phyloP scores from a whole-genome alignment of 768 basidiomycete species.

The Porphyrellus cyaneotinctus region DNA sequence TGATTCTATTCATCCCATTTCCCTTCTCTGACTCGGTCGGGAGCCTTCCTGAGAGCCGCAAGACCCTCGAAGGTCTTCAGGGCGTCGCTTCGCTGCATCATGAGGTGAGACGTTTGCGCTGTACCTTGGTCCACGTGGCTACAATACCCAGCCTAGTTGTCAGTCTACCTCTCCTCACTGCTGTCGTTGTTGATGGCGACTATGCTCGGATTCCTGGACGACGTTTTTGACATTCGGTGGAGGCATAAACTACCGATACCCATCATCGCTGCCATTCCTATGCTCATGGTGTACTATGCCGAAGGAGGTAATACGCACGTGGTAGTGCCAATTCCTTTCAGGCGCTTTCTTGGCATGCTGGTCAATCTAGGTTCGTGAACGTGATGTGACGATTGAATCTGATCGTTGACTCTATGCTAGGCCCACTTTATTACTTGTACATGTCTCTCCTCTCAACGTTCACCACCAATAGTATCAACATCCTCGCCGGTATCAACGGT shows the following conservation, averaged over 20 bases:
- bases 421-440: conserved; percentile 93
- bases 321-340: conserved; percentile 83
- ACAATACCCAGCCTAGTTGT: conserved; percentile 47
- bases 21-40: conserved; percentile 77
- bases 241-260: conserved; percentile 97
- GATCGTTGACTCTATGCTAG: conserved; percentile 39
- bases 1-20: conserved; percentile 94
- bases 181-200: conserved; percentile 92
- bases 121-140: background rate
- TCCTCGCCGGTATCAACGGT: conserved; percentile 96
- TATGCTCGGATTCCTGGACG: conserved; percentile 92
- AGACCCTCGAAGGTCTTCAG: conserved; percentile 42
- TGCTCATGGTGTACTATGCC: conserved; percentile 95
- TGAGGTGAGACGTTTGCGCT: conserved; percentile 50
- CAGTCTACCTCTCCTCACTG: conserved; percentile 89
- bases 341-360: conserved; percentile 67
- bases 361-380: conserved; percentile 89
- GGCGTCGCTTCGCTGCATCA: conserved; percentile 63
- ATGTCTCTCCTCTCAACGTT: conserved; percentile 96
- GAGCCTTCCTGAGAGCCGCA: conserved; percentile 40
- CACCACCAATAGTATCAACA: conserved; percentile 97
- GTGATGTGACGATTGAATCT: background rate
- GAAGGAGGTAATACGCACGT: conserved; percentile 92
- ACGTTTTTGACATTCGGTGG: conserved; percentile 98
- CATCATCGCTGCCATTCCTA: conserved; percentile 89